Base-by-base conservation (phyloP, 768 basidiomycete genomes). In the Amanita molliuscula region DNA sequence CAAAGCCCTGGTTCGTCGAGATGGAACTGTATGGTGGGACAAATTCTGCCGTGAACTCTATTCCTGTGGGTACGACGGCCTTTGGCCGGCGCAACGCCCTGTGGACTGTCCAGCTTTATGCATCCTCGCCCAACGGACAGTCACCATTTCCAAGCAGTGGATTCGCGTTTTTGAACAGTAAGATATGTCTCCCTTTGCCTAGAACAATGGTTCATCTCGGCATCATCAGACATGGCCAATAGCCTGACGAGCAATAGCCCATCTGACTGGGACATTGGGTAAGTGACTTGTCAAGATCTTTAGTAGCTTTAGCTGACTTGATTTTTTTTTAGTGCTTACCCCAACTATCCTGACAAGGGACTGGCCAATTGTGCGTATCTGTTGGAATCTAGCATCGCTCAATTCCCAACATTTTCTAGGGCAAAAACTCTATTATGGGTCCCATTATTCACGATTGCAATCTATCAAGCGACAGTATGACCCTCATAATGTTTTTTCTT, bases 81-180 rank as follows among this genome's bases (percentile, higher is more conserved):
- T 80, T 76, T 52, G 67, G 63, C 0, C 69, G 72, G 48, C 64
- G 77, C 18, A 61, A 60, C 52, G 66, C 70, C 1, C 56, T 72
- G 36, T 75, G 75, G 46, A 71, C 67, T 3, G 66, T 78, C 48
- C 77, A 78, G 56, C 61, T 78, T 50, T 77, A 79, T 55, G 74
- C 73, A 0, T 73, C 72, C 0, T 66, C 72, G 5, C 45, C 55
- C 0, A 64, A 58, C 44, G 54, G 58, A 6, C 48, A 54, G 0
- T 70, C 73, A 2, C 74, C 74, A 0, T 78, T 67, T 59, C 76
- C 77, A 1, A 44, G 55, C 4, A 59, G 61, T 13, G 77, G 74
- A 0, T 70, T 76, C 46, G 57, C 61, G 0, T 74, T 78, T 54
- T 55, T 78, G 11, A 67, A 76, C 51, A 68, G 68, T 63, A 57